phyloP scores from a whole-genome alignment of 352 stramenopile genomes.

The Phytophthora sp. region DNA sequence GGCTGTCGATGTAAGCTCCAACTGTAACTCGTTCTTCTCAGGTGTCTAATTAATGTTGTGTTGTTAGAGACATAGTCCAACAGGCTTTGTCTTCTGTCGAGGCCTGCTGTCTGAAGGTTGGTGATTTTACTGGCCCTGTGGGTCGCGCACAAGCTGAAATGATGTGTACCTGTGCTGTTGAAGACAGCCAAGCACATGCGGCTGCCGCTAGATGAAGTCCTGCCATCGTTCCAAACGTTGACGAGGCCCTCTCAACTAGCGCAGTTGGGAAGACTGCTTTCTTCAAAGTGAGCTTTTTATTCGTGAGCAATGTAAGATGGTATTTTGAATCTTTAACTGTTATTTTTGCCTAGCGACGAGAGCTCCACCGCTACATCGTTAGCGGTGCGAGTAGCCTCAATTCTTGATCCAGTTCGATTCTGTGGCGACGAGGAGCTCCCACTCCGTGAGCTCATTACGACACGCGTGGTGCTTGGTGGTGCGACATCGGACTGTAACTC shows the following conservation, averaged over 20 bases:
- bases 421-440: constrained; percentile 2
- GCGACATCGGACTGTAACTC: constrained; percentile 14
- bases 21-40: background rate
- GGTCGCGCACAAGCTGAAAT: background rate
- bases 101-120: constrained; percentile 14
- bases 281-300: constrained; percentile 5
- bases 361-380: constrained; percentile 7
- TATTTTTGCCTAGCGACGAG: background rate
- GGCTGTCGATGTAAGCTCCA: constrained; percentile 12
- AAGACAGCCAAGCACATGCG: constrained; percentile 31
- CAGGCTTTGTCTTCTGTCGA: constrained; percentile 17
- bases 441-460: constrained; percentile 20
- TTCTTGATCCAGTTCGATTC: constrained; percentile 19
- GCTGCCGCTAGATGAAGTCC: constrained; percentile 14
- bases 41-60: background rate
- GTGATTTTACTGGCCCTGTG: background rate
- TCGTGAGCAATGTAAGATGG: too few species aligned
- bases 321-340: background rate
- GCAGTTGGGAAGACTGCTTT: constrained; percentile 11
- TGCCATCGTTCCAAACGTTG: constrained; percentile 16
- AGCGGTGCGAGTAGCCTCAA: constrained; percentile 8
- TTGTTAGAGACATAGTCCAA: constrained; percentile 18
- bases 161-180: background rate
- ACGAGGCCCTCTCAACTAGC: constrained; percentile 8
- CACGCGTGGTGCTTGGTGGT: constrained; percentile 29